Conservation (phyloP, 345 rosid genomes). For the Ricinus communis region DNA sequence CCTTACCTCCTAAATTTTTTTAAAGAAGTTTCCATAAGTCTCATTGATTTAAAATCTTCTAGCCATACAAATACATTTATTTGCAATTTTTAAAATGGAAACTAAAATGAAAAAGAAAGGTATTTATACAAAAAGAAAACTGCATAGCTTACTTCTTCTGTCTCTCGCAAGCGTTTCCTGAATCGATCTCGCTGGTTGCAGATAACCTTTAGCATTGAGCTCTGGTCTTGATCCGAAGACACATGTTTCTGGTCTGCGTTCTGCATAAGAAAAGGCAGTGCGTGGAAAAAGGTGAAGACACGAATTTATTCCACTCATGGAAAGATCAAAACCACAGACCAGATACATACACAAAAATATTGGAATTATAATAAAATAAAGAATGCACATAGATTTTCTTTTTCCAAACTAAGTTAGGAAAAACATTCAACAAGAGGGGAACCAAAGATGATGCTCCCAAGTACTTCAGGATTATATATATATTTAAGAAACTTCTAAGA, state of each 20-base stretch:
- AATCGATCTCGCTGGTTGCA: conserved; percentile 94
- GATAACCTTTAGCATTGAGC: conserved; percentile 97
- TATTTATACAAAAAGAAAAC: background rate
- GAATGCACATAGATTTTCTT: background rate
- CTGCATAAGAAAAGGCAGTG: conserved; percentile 38
- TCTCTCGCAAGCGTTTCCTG: conserved; percentile 76
- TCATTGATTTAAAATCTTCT: background rate
- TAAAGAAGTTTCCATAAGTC: conserved; percentile 6
- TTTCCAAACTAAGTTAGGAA: background rate
- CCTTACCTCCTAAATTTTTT: conserved; percentile 67
- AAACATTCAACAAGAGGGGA: background rate
- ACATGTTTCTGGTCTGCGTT: conserved; percentile 64
- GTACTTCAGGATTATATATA: background rate
- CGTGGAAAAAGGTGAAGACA: conserved; percentile 11
- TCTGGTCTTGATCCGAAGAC: conserved; percentile 85
- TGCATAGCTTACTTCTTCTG: conserved; percentile 70
- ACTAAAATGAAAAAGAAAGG: conserved; percentile 1
- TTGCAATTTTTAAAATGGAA: conserved; percentile 7
- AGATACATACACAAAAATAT: background rate
- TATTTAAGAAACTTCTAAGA: background rate
- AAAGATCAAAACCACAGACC: background rate
- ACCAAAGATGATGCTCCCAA: background rate
- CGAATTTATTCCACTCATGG: background rate
- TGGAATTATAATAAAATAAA: background rate
- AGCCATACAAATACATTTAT: background rate